These are phyloP conservation scores for Penicillium macrosclerotiorum DNA, from an alignment of 495 filamentous ascomycete species.

Conservation along the genomic window DNA sequence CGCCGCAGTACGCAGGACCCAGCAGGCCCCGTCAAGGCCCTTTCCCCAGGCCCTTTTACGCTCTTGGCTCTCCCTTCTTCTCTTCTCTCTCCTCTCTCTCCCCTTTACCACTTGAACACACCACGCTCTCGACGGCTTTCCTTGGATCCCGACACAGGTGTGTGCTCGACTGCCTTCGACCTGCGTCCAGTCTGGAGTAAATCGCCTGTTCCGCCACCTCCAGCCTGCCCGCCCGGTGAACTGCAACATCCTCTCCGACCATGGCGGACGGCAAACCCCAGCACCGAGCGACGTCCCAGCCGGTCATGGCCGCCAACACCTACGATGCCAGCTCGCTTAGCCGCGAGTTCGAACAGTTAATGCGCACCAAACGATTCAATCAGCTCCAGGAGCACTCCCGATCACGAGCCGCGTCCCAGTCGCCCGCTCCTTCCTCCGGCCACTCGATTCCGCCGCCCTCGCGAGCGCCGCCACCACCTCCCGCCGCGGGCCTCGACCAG, in stretches of 20 bases:
- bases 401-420: conserved; percentile 53
- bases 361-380: conserved; percentile 75
- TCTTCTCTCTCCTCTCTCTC: conserved; percentile 11
- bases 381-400: conserved; percentile 62
- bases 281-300: conserved; percentile 26
- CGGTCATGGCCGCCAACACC: conserved; percentile 18
- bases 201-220: too few species aligned
- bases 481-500: conserved; percentile 32
- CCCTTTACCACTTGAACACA: background rate
- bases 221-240: too few species aligned
- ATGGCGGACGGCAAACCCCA: conserved; percentile 42
- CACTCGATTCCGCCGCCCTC: conserved; percentile 42
- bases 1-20: conserved; percentile 8
- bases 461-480: conserved; percentile 37
- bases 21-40: conserved; percentile 4
- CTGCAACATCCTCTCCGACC: conserved; percentile 28
- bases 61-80: conserved; percentile 15
- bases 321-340: conserved; percentile 53
- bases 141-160: too few species aligned
- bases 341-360: conserved; percentile 70
- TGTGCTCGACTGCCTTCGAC: too few species aligned
- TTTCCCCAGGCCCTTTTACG: conserved; percentile 6
- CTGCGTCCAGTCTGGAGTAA: conserved; percentile 22
- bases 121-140: background rate
- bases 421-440: conserved; percentile 35